Percentiles rank a stretch among this genome's conserved stretches.
These are phyloP conservation scores for Yamadazyma trypodendri DNA, from an alignment of 1,139 yeast species.

Conservation along the genomic window DNA sequence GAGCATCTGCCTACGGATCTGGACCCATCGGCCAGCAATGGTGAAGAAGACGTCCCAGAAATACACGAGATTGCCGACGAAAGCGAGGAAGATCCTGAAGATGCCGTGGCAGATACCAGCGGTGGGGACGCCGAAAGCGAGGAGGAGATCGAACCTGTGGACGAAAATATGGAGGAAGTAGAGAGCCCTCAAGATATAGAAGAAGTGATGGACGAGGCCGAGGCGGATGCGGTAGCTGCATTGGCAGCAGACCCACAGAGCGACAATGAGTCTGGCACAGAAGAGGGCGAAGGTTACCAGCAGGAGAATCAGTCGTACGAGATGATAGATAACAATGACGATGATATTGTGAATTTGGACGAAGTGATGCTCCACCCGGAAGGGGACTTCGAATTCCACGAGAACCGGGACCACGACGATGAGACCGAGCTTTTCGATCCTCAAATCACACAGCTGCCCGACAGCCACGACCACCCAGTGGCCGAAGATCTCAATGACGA, in stretches of 20 bases:
- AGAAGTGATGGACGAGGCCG: not conserved
- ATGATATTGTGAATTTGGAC: conserved; percentile 12
- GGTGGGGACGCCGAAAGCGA: not conserved
- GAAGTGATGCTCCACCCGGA: conserved; percentile 2
- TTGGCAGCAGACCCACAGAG: too few species aligned
- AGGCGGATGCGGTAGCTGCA: not conserved
- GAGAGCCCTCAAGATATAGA: conserved; percentile 1
- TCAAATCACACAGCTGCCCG: too few species aligned
- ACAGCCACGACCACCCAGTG: conserved; percentile 2
- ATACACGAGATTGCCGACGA: conserved; percentile 3
- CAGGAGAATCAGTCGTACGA: not conserved
- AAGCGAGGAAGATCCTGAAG: conserved; percentile 3
- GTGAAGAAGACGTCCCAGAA: conserved; percentile 2
- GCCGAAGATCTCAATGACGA: conserved; percentile 3
- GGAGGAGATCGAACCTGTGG: too few species aligned
- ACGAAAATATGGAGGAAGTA: conserved; percentile 6
- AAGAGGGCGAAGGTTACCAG: not conserved
- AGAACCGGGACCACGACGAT: not conserved
- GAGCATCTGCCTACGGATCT: conserved; percentile 2
- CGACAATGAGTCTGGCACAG: not conserved
- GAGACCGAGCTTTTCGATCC: not conserved
- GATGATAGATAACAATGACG: conserved; percentile 9
- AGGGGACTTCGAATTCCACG: too few species aligned
- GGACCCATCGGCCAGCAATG: conserved; percentile 1
- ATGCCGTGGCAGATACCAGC: not conserved